Evolutionary conservation across 108 stramenopile genomes (phyloP), one percentile per base, ranked within the genome.

Genomic region (Skeletonema potamos): DNA sequence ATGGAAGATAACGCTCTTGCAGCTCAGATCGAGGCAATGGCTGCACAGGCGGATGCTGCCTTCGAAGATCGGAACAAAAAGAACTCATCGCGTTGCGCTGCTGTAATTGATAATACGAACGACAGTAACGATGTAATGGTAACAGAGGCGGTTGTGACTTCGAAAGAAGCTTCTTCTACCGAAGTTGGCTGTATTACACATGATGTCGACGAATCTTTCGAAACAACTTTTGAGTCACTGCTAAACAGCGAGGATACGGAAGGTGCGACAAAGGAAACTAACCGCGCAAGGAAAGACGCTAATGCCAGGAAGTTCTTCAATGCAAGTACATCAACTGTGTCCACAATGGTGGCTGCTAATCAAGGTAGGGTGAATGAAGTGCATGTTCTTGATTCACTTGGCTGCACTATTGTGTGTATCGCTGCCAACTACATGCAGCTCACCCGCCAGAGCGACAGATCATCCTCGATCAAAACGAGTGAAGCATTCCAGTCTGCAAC

Each of bases 11-110:
- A 80, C 65, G 72, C 72, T 28, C 39, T 78, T 33, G 70, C 66
- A 36, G 61, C 62, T 39, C 72, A 80, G 51, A 80, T 80, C 58
- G 79, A 80, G 58, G 79, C 79, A 26, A 80, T 80, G 79, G 79
- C 79, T 20, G 54, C 54, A 8, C 65, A 73, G 64, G 79, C 79
- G 11, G 79, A 80, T 33, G 66, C 72, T 29, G 79, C 71, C 6
- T 80, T 80, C 27, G 72, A 72, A 48, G 64, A 62, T 34, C 61
- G 79, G 2, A 18, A 7, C 7, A 72, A 68, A 34, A 79, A 59
- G 54, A 56, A 61, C 34, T 8, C 36, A n/a, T 57, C 27, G 9
- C 22, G 30, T 13, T 12, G 37, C 7, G 17, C 34, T 48, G 51
- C 22, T 13, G 22, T 32, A n/a, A 43, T 36, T 10, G 46, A 48